A percentile compares a stretch with the other conserved stretches of the same genome.
phyloP scores from a whole-genome alignment of 164 flowering plant genomes.

The Chloranthus sessilifolius region DNA sequence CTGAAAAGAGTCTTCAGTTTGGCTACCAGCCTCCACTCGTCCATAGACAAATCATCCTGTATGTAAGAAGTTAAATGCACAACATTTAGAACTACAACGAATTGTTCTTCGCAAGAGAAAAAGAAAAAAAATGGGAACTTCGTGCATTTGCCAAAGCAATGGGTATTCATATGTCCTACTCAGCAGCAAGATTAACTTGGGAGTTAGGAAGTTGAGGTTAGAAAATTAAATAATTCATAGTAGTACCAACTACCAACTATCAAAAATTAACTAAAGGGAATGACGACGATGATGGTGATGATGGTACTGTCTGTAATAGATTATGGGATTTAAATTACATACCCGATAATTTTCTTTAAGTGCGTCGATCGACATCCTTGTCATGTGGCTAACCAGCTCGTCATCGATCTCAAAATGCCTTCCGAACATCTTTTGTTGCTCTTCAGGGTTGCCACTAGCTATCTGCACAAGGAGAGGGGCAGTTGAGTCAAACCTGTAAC shows the following conservation, averaged over 20 bases:
- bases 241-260: not conserved
- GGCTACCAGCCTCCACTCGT: slow-evolving; percentile 74
- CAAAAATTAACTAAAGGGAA: not conserved
- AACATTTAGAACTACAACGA: not conserved
- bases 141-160: too few relatives aligned
- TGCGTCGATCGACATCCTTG: slow-evolving; percentile 73
- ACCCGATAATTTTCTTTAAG: slow-evolving; percentile 81
- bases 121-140: too few relatives aligned
- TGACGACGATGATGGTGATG: not conserved
- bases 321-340: not conserved
- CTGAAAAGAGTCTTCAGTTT: slow-evolving; percentile 60
- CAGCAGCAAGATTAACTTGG: too few relatives aligned
- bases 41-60: slow-evolving; percentile 66
- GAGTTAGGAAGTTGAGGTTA: not conserved
- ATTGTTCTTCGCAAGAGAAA: too few relatives aligned
- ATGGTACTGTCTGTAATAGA: not conserved
- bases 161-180: too few relatives aligned
- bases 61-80: not conserved
- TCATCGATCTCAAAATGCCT: slow-evolving; percentile 90
- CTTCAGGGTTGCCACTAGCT: slow-evolving; percentile 60
- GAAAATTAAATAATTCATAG: not conserved
- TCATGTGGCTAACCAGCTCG: slow-evolving; percentile 87
- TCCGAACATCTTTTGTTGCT: slow-evolving; percentile 87
- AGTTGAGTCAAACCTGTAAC: not conserved
- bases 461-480: slow-evolving; percentile 36